Evolutionary conservation across 768 basidiomycete genomes (phyloP), one percentile per base, ranked within the genome.

Genomic region (Leccinum uliginosum): DNA sequence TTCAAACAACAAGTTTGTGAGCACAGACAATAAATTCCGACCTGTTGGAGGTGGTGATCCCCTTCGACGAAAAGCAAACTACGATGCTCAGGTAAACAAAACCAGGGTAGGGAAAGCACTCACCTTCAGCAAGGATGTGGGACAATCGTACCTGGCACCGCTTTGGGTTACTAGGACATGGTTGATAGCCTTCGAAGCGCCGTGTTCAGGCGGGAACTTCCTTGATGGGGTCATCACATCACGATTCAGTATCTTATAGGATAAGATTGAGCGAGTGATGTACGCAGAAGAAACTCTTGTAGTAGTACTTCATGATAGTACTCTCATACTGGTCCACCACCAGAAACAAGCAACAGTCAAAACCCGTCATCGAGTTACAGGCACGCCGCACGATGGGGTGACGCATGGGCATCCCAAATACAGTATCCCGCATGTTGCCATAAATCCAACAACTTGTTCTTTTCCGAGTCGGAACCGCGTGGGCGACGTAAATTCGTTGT

Each of bases 1-100:
- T 45, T n/a, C 15, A 10, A 14, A 21, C 19, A 24, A 32, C n/a
- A 11, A 1, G 14, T 38, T 19, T 5, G n/a, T 47, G 12, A 19
- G 19, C 32, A 1, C 30, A 26, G n/a, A 30, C 24, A 49, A 2
- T 11, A 15, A 19, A 17, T 21, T 50, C 61, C 12, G 38, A 71
- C 76, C 68, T 77, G 75, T 17, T 70, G 68, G 43, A 67, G 72
- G 54, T 76, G 76, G 30, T 70, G 62, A 9, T 71, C 35, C 21
- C 59, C 61, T 47, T 62, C 61, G 0, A 29, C 53, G 10, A 50
- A 17, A 12, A 60, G 12, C 6, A 57, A 32, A 58, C 58, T 55
- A 30, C 19, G 9, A 23, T 24, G 30, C 49, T 29, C 11, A 19
- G 19, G 21, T 11, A 23, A 23, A 45, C 19, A 3, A 24, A 30